phyloP scores from a whole-genome alignment of 2,329 filamentous ascomycete species.

The Colletotrichum ledebouriae region DNA sequence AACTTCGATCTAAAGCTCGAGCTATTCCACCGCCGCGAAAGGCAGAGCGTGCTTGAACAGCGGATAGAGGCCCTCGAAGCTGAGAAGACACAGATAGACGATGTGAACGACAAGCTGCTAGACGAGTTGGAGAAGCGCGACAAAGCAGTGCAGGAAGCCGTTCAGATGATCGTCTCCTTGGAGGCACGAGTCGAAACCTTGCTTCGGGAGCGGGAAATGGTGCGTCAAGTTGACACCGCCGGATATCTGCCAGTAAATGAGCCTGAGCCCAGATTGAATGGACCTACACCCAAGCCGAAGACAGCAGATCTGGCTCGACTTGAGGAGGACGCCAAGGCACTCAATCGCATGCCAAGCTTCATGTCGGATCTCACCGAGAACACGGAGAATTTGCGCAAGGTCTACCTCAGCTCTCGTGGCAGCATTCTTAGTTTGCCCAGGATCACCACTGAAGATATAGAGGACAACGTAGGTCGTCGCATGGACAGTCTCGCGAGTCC shows the following conservation, averaged over 20 bases:
- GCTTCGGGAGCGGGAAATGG: slow-evolving; percentile 66
- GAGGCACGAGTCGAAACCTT: slow-evolving; percentile 71
- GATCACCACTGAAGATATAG: slow-evolving; percentile 57
- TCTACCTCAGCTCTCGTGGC: slow-evolving; percentile 65
- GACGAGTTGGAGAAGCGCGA: slow-evolving; percentile 76
- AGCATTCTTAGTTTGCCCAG: slow-evolving; percentile 66
- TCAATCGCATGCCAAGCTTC: slow-evolving; percentile 75
- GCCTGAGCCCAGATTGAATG: slow-evolving; percentile 45
- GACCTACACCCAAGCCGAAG: slow-evolving; percentile 42
- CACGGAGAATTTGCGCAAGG: slow-evolving; percentile 71
- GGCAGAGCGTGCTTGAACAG: slow-evolving; percentile 71
- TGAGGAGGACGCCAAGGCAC: slow-evolving; percentile 52
- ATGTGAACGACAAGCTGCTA: slow-evolving; percentile 70
- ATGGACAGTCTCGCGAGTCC: slow-evolving; percentile 65
- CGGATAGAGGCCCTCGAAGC: slow-evolving; percentile 67
- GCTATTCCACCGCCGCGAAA: slow-evolving; percentile 76
- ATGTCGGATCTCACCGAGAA: slow-evolving; percentile 70
- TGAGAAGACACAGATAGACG: slow-evolving; percentile 66
- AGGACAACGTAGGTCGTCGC: slow-evolving; percentile 51
- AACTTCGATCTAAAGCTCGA: slow-evolving; percentile 84
- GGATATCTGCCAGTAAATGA: slow-evolving; percentile 52
- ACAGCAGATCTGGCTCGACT: slow-evolving; percentile 41
- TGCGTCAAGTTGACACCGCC: slow-evolving; percentile 63
- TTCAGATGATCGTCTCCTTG: slow-evolving; percentile 75
- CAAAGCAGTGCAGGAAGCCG: slow-evolving; percentile 78